Evolutionary conservation across 306 rosid genomes (phyloP), one percentile per base, ranked within the genome.

Genomic region (Begonia peltatifolia): DNA sequence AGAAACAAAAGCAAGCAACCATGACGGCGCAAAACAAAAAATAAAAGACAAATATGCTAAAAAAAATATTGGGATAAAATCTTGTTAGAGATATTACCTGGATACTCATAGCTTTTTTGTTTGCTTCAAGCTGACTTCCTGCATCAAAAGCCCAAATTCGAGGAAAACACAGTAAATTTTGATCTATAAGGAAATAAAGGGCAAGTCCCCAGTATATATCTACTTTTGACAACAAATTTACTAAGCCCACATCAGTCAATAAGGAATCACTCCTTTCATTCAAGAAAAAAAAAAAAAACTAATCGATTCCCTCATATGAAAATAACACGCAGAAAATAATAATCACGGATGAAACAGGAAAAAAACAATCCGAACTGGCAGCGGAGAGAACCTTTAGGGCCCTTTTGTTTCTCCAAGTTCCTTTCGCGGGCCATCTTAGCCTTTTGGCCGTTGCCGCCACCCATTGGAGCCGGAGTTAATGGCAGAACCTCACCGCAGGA

Each of bases 371-470:
- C 13, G 35, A 25, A 50, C 6, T 5, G 38, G 8, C 8, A 5
- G 9, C 8, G 38, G 38, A 30, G 38, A 15, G 42, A 60, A 74
- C 73, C 96, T 63, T 84, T 87, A 0, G 73, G 13, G 8, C 61
- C 81, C 14, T 71, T 83, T 55, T 52, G 66, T 70, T 87, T 87
- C 74, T 84, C 94, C 72, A 79, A 16, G 71, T 87, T 84, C 63
- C 60, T 81, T 79, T 87, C 92, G 17, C 94, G 94, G 25, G 96
- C 96, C 80, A 71, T 84, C 75, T 74, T 84, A 36, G 96, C 30
- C 71, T 87, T 87, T 47, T 87, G 96, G 2, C 65, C 87, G 59
- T 87, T 87, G 75, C 96, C 96, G 70, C 94, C 94, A 44, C 96
- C 96, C 96, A 87, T 81, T 30, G 38, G 6, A 30, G 38, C 38